These are phyloP conservation scores for Ormosia semicastrata DNA, from an alignment of 306 rosid genomes.

Conservation along the genomic window DNA sequence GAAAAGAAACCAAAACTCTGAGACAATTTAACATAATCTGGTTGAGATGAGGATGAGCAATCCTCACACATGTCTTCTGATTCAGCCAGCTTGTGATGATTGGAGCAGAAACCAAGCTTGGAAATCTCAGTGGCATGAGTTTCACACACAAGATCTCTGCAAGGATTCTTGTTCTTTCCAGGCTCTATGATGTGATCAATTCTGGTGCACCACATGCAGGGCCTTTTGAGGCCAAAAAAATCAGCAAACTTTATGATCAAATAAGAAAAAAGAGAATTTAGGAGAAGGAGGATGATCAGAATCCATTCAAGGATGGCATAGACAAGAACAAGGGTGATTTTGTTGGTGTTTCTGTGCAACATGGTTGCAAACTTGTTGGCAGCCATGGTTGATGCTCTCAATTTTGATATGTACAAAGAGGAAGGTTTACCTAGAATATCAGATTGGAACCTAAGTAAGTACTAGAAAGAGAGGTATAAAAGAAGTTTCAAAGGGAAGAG, in stretches of 20 bases:
- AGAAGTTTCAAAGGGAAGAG: slow-evolving; percentile 11
- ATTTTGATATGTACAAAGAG: slow-evolving; percentile 54
- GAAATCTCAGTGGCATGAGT: slow-evolving; percentile 83
- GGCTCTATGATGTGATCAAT: slow-evolving; percentile 80
- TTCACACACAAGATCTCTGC: slow-evolving; percentile 84
- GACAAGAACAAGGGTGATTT: slow-evolving; percentile 68
- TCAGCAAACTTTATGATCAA: slow-evolving; percentile 75
- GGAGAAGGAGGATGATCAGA: slow-evolving; percentile 72
- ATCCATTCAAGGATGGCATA: slow-evolving; percentile 90
- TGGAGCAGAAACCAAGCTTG: slow-evolving; percentile 61
- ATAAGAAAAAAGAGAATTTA: slow-evolving; percentile 82
- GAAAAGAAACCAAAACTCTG: slow-evolving; percentile 57
- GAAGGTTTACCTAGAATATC: background rate
- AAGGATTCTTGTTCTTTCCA: slow-evolving; percentile 30
- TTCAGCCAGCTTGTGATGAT: slow-evolving; percentile 68
- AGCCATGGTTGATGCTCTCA: slow-evolving; percentile 70
- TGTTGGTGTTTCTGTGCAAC: slow-evolving; percentile 84
- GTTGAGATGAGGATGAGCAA: slow-evolving; percentile 63
- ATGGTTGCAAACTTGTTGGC: slow-evolving; percentile 89
- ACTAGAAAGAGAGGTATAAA: slow-evolving; percentile 9
- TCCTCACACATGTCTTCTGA: slow-evolving; percentile 74
- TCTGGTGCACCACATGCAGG: slow-evolving; percentile 88
- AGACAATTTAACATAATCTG: slow-evolving; percentile 44
- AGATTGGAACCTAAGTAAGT: slow-evolving; percentile 16
- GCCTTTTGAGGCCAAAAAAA: slow-evolving; percentile 81